Evolutionary conservation across 2,329 filamentous ascomycete species (phyloP), one percentile per base, ranked within the genome.

Genomic region (Akanthomyces uredinophilus): DNA sequence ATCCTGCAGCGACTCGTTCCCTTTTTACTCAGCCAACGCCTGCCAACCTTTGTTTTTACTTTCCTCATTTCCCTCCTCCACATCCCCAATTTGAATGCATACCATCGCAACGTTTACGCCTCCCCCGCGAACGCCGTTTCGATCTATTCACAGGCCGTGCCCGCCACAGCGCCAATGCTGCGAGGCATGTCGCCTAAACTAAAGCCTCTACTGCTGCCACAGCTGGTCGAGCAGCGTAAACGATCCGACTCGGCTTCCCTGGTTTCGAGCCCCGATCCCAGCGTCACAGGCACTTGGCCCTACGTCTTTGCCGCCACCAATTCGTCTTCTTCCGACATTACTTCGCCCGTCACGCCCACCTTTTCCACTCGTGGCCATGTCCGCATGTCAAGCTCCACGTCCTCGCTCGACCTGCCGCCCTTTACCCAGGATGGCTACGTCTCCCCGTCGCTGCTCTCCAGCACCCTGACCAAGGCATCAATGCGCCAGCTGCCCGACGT

Each of bases 401-500:
- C 92, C 1, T 96, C 92, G 5, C 79, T 91, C 62, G 88, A 90
- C 61, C 81, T 90, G 10, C 78, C 83, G 18, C 72, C 58, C 61
- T 62, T 55, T n/a, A 75, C 35, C 63, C 64, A 86, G 87, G 67
- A 72, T 46, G 75, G 76, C 70, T 75, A 74, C 65, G 87, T 81
- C 61, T 88, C 81, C 64, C 87, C 81, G 57, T 66, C 68, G 27
- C 43, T 60, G 35, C 55, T 57, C 27, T 46, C 54, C 20, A 49
- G 54, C 44, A 53, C 56, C 43, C 24, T 60, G 56, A 52, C 49
- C 49, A 84, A 86, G 66, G 78, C 84, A 0, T 80, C 81, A 68
- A 91, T 91, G 75, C 82, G 85, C 64, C 83, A 82, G 58, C 80
- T 97, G 65, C 89, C 91, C 18, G 90, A 95, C 69, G 89, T 97